These are phyloP conservation scores for Knoxdaviesia capensis DNA, from an alignment of 2,329 filamentous ascomycete species.

Conservation along the genomic window DNA sequence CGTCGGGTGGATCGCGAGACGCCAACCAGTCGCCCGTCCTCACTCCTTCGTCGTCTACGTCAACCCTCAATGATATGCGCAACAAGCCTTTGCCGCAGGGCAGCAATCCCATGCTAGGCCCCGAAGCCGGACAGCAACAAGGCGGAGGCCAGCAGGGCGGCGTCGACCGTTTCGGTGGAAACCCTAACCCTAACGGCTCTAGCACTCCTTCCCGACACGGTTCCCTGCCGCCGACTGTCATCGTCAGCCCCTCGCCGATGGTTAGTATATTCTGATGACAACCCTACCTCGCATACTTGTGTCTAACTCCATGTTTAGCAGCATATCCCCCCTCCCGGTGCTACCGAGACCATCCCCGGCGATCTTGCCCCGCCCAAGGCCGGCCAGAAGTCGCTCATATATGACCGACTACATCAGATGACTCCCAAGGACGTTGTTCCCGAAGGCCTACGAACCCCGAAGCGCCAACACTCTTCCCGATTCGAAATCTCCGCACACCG, in stretches of 20 bases:
- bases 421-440: slow-evolving; percentile 84
- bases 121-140: too few species aligned
- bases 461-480: slow-evolving; percentile 88
- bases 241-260: slow-evolving; percentile 86
- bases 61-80: slow-evolving; percentile 65
- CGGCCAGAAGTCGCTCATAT: slow-evolving; percentile 72
- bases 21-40: slow-evolving; percentile 38
- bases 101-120: too few species aligned
- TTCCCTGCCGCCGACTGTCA: slow-evolving; percentile 61
- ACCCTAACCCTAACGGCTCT: slow-evolving; percentile 15
- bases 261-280: slow-evolving; percentile 29
- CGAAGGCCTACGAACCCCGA: slow-evolving; percentile 84
- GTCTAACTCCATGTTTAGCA: slow-evolving; percentile 14
- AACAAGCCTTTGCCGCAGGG: slow-evolving; percentile 50
- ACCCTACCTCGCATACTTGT: slow-evolving; percentile 4
- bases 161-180: slow-evolving; percentile 20
- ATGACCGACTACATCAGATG: slow-evolving; percentile 74
- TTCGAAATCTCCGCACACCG: slow-evolving; percentile 96
- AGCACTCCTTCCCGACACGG: slow-evolving; percentile 44
- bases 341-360: slow-evolving; percentile 93
- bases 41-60: slow-evolving; percentile 79
- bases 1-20: slow-evolving; percentile 39
- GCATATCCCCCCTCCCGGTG: slow-evolving; percentile 84
- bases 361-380: slow-evolving; percentile 88
- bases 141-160: slow-evolving; percentile 13